These are phyloP conservation scores for Dictyostelium firmibasis DNA, from an alignment of 78 protist genomes.

Conservation along the genomic window DNA sequence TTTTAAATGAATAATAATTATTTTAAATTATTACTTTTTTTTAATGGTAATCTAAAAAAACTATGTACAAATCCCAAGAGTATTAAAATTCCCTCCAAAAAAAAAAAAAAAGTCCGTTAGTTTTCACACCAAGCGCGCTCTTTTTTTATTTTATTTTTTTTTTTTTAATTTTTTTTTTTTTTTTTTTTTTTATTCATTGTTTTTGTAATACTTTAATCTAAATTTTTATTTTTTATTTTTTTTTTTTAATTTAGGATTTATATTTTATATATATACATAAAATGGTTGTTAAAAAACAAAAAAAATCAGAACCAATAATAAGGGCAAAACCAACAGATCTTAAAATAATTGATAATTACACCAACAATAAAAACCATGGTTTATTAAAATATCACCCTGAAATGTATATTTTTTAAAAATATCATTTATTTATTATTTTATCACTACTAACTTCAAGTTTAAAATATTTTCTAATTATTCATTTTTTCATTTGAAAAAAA, in stretches of 20 bases:
- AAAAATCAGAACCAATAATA: not conserved
- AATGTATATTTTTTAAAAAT: not conserved
- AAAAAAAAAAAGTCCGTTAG: not conserved
- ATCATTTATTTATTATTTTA: too few relatives aligned
- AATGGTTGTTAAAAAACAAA: not conserved
- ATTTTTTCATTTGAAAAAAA: not conserved
- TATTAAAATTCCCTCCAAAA: not conserved
- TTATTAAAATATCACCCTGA: slow-evolving; percentile 12
- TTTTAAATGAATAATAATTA: too few relatives aligned
- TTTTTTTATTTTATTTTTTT: not conserved
- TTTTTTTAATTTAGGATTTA: too few relatives aligned
- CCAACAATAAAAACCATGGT: not conserved
- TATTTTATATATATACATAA: not conserved
- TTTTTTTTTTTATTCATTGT: not conserved
- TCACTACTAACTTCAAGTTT: too few relatives aligned
- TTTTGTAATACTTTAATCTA: not conserved
- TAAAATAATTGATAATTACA: not conserved
- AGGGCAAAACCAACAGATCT: not conserved
- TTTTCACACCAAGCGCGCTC: not conserved
- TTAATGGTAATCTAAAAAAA: too few relatives aligned
- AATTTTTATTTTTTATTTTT: too few relatives aligned
- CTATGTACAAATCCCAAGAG: too few relatives aligned
- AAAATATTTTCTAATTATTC: not conserved
- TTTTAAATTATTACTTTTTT: too few relatives aligned
- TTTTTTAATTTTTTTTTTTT: not conserved